These are phyloP conservation scores for Sphagnum tenellum DNA, from an alignment of 225 moss, liverwort and hornwort species.

Conservation along the genomic window DNA sequence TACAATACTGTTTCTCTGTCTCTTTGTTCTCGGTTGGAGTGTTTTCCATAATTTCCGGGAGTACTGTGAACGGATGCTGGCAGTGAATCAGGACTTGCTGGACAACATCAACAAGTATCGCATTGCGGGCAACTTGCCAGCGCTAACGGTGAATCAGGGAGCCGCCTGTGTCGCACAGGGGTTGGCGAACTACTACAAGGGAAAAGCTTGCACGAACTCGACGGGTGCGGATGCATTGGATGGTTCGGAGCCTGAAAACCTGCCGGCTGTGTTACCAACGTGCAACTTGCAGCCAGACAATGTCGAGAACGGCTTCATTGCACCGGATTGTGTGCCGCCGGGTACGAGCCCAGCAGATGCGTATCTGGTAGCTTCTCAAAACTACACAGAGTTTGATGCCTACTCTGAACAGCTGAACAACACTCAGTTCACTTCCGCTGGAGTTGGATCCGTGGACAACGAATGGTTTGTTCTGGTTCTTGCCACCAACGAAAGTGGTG, in stretches of 20 bases:
- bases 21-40: too few species aligned
- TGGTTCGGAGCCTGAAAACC: slow-evolving; percentile 27
- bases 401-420: slow-evolving; percentile 34
- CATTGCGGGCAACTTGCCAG: slow-evolving; percentile 7
- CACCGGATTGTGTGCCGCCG: slow-evolving; percentile 35
- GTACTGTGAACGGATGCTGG: not conserved
- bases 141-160: slow-evolving; percentile 18
- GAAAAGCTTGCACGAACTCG: slow-evolving; percentile 33
- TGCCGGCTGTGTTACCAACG: slow-evolving; percentile 12
- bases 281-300: slow-evolving; percentile 48
- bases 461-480: slow-evolving; percentile 59
- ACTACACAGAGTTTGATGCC: slow-evolving; percentile 22
- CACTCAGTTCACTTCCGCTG: slow-evolving; percentile 41
- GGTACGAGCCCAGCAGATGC: slow-evolving; percentile 16
- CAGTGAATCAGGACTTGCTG: slow-evolving; percentile 29
- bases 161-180: slow-evolving; percentile 59
- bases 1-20: too few species aligned
- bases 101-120: slow-evolving; percentile 38
- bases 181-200: slow-evolving; percentile 29
- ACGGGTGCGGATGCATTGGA: slow-evolving; percentile 35
- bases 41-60: too few species aligned
- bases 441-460: slow-evolving; percentile 42
- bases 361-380: slow-evolving; percentile 33
- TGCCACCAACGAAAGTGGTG: slow-evolving; percentile 38
- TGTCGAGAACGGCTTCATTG: slow-evolving; percentile 37